Conservation (phyloP, 2,329 filamentous ascomycete species). For the Aspergillus sp. region DNA sequence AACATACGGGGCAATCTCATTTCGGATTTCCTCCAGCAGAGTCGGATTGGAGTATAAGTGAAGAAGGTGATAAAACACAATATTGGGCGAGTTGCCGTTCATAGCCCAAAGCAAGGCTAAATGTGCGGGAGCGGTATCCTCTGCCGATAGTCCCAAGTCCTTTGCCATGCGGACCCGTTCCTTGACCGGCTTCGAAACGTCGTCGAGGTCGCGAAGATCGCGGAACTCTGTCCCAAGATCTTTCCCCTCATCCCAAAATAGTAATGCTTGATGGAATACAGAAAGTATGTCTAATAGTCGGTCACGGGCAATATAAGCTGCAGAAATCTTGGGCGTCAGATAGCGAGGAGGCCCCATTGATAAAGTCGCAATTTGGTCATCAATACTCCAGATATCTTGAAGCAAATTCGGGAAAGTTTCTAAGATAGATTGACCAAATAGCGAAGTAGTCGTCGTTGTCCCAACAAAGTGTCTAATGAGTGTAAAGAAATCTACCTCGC, state of each 20-base stretch:
- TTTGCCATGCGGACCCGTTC: conserved; percentile 43
- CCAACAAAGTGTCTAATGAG: conserved; percentile 60
- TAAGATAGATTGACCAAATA: conserved; percentile 55
- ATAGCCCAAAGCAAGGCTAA: conserved; percentile 56
- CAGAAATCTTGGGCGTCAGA: conserved; percentile 52
- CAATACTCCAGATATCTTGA: conserved; percentile 56
- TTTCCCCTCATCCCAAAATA: conserved; percentile 42
- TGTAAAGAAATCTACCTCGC: conserved; percentile 53
- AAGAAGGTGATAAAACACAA: conserved; percentile 54
- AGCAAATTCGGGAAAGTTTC: conserved; percentile 55
- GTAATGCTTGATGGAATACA: conserved; percentile 45
- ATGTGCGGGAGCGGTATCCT: conserved; percentile 43
- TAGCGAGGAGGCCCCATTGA: conserved; percentile 57
- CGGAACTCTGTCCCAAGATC: conserved; percentile 45
- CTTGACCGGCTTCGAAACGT: conserved; percentile 48
- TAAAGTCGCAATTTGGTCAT: conserved; percentile 55
- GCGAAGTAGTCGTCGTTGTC: conserved; percentile 44
- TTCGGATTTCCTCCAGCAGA: conserved; percentile 44
- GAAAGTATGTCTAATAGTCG: conserved; percentile 43
- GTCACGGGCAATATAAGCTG: conserved; percentile 49
- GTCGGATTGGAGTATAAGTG: conserved; percentile 45
- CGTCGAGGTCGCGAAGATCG: conserved; percentile 50
- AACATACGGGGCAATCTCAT: conserved; percentile 47
- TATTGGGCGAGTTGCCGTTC: conserved; percentile 52
- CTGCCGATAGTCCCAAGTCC: conserved; percentile 36